phyloP scores from a whole-genome alignment of 2,329 filamentous ascomycete species.

The Alternaria brassicae region DNA sequence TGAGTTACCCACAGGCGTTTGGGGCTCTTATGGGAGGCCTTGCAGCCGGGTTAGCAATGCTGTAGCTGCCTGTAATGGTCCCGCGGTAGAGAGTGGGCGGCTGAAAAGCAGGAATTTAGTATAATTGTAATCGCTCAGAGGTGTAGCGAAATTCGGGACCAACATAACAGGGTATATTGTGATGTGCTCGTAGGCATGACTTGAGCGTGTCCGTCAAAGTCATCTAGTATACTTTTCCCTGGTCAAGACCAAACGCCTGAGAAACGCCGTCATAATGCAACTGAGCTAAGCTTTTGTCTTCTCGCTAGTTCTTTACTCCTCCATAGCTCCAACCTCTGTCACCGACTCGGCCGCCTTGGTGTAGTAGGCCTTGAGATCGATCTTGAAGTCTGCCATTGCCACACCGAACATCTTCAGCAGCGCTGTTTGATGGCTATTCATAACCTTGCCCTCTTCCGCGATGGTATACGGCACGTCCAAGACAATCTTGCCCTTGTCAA shows the following conservation, averaged over 20 bases:
- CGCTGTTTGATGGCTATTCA: conserved; percentile 92
- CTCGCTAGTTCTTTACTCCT: conserved; percentile 45
- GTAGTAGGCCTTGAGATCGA: conserved; percentile 74
- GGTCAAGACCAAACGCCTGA: conserved; percentile 27
- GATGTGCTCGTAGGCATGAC: conserved; percentile 22
- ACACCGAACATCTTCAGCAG: conserved; percentile 93
- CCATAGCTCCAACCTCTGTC: conserved; percentile 62
- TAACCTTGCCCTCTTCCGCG: conserved; percentile 81
- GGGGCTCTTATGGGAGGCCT: conserved; percentile 31
- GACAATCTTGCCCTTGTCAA: conserved; percentile 87
- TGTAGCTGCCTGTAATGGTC: conserved; percentile 7
- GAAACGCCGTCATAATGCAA: conserved; percentile 38
- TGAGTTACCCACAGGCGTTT: conserved; percentile 23
- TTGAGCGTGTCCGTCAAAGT: conserved; percentile 15
- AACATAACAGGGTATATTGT: conserved; percentile 40
- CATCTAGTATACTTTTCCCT: conserved; percentile 27
- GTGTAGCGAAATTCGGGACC: background rate
- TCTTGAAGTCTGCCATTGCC: conserved; percentile 87
- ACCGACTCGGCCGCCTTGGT: conserved; percentile 40
- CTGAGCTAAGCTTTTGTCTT: background rate
- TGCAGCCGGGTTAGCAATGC: conserved; percentile 29
- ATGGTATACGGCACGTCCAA: conserved; percentile 76
- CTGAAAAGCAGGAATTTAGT: background rate
- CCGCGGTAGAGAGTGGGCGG: background rate
- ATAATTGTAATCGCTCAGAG: background rate